Percentiles rank a stretch among this genome's conserved stretches.
Evolutionary conservation across 225 moss, liverwort and hornwort genomes (phyloP).

Genomic region (Pleurozium schreberi): DNA sequence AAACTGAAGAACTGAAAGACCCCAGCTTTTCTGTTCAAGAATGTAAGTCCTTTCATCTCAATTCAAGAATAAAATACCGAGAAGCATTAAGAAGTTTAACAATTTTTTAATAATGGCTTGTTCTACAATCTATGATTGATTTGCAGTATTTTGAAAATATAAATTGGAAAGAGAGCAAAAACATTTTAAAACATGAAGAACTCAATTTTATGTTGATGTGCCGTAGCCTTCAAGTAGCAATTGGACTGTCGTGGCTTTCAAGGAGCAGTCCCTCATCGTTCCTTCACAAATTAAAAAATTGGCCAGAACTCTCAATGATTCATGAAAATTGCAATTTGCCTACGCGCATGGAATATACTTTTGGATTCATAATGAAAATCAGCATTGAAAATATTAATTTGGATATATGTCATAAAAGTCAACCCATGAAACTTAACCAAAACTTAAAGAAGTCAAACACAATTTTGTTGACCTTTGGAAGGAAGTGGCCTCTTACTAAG

Average conservation of each 20-base stretch:
- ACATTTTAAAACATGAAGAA: too few species aligned
- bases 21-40: too few species aligned
- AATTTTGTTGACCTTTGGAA: not conserved
- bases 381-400: not conserved
- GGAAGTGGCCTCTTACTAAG: not conserved
- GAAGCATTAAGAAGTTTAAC: not conserved
- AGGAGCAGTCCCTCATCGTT: not conserved
- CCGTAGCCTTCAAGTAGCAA: not conserved
- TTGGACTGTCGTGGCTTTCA: not conserved
- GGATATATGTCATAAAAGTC: not conserved
- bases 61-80: not conserved
- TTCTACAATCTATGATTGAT: not conserved
- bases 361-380: not conserved
- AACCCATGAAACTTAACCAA: not conserved
- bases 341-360: not conserved
- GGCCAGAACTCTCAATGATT: not conserved
- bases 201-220: not conserved
- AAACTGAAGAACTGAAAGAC: too few species aligned
- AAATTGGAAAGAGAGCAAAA: not conserved
- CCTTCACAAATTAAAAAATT: not conserved
- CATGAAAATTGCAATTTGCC: not conserved
- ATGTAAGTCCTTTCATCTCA: not conserved
- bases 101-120: not conserved
- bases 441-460: not conserved
- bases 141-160: not conserved